A percentile compares a stretch with the other conserved stretches of the same genome.
phyloP scores from a whole-genome alignment of 2,329 filamentous ascomycete species.

The Fusarium redolens region DNA sequence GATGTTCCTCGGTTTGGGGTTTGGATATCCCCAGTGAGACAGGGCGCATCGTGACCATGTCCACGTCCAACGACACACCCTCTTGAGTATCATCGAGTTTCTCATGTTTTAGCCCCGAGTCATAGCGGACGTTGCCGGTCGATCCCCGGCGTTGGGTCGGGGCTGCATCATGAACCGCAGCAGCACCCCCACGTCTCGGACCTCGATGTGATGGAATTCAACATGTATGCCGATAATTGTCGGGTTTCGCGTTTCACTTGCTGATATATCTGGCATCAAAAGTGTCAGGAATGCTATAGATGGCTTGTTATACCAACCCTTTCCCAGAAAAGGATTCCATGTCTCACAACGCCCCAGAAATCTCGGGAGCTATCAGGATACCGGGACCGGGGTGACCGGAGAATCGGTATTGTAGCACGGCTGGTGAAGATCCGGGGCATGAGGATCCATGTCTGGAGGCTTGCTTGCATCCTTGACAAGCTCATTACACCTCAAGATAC shows the following conservation, averaged over 20 bases:
- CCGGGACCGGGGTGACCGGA: constrained; percentile 24
- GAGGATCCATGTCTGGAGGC: constrained; percentile 14
- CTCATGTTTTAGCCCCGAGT: constrained; percentile 14
- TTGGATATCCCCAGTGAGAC: background rate
- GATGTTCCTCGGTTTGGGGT: background rate
- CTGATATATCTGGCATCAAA: constrained; percentile 1
- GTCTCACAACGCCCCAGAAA: constrained; percentile 26
- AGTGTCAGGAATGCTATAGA: background rate
- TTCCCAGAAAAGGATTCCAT: constrained; percentile 10
- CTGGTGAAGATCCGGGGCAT: constrained; percentile 7
- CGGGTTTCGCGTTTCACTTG: constrained; percentile 12
- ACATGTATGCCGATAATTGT: constrained; percentile 2
- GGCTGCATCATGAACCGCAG: background rate
- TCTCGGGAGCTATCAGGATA: background rate
- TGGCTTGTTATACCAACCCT: constrained; percentile 4
- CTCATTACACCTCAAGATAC: background rate
- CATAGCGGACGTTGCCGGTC: constrained; percentile 26
- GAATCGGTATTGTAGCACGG: constrained; percentile 22
- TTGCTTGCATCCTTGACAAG: background rate
- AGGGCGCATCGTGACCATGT: background rate
- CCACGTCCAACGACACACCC: background rate
- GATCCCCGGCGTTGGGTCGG: constrained; percentile 13
- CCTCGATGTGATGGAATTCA: background rate
- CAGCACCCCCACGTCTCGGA: background rate
- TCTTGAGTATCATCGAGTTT: background rate